Conservation (phyloP, 805 yeast genomes). For the Helenozyma rhizophorensis region DNA sequence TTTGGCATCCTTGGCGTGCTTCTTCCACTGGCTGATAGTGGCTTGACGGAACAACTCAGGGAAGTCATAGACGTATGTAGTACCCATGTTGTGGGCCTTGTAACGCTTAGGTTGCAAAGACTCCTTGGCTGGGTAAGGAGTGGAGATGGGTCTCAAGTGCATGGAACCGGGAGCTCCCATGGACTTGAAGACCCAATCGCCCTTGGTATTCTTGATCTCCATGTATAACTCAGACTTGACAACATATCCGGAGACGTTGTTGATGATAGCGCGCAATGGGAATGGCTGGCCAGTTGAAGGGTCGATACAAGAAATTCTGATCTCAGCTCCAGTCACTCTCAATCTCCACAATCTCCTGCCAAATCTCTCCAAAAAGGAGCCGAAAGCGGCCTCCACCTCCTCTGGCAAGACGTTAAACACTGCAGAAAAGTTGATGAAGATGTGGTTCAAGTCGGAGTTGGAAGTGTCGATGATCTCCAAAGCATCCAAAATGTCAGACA, state of each 20-base stretch:
- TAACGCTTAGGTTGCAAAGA: slow-evolving; percentile 98
- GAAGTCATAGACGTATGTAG: slow-evolving; percentile 97
- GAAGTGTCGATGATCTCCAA: slow-evolving; percentile 91
- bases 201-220: slow-evolving; percentile 86
- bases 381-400: slow-evolving; percentile 96
- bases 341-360: slow-evolving; percentile 96
- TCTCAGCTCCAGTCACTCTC: slow-evolving; percentile 96
- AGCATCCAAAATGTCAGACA: slow-evolving; percentile 94
- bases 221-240: slow-evolving; percentile 93
- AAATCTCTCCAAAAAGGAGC: slow-evolving; percentile 94
- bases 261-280: slow-evolving; percentile 95
- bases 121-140: slow-evolving; percentile 97
- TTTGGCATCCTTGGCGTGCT: slow-evolving; percentile 48
- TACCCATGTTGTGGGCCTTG: slow-evolving; percentile 97
- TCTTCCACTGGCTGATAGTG: slow-evolving; percentile 78
- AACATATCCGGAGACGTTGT: slow-evolving; percentile 95
- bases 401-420: slow-evolving; percentile 91
- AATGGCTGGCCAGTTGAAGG: slow-evolving; percentile 81
- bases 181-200: slow-evolving; percentile 97
- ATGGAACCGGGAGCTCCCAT: slow-evolving; percentile 92
- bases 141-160: slow-evolving; percentile 94
- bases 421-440: slow-evolving; percentile 94
- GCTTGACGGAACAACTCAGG: slow-evolving; percentile 98
- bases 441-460: slow-evolving; percentile 94
- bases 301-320: slow-evolving; percentile 91